A percentile compares a stretch with the other conserved stretches of the same genome.
Evolutionary conservation across 2,329 filamentous ascomycete species (phyloP).

Genomic region (Beauveria brongniartii): DNA sequence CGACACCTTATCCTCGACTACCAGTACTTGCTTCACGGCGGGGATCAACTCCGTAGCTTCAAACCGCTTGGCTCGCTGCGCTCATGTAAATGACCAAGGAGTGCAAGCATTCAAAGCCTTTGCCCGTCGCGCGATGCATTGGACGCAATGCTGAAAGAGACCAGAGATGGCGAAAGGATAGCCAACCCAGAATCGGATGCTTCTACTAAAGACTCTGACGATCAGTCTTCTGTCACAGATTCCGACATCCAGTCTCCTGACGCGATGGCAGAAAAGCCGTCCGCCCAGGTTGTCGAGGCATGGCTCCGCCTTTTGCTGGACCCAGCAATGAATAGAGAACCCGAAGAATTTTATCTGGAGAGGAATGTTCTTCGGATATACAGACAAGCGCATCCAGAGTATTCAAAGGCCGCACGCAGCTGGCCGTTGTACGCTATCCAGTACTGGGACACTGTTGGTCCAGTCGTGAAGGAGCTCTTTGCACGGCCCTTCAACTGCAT

Average conservation of each 20-base stretch:
- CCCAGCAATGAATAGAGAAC: slow-evolving; percentile 17
- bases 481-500: slow-evolving; percentile 23
- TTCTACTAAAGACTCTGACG: neutral
- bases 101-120: neutral
- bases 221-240: neutral
- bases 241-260: neutral
- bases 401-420: slow-evolving; percentile 18
- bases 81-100: neutral
- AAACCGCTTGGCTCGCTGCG: neutral
- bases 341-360: slow-evolving; percentile 21
- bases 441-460: slow-evolving; percentile 21
- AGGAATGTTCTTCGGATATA: slow-evolving; percentile 16
- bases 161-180: neutral
- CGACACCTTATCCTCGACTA: neutral
- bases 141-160: slow-evolving; percentile 5
- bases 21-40: neutral
- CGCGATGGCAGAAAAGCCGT: neutral
- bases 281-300: neutral
- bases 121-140: neutral
- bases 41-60: neutral
- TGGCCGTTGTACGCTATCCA: slow-evolving; percentile 22
- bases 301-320: slow-evolving; percentile 9
- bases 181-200: neutral
- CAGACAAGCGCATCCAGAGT: slow-evolving; percentile 18
- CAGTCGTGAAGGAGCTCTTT: slow-evolving; percentile 23